Base-by-base conservation (phyloP, 352 stramenopile species). In the Saprolegnia parasitica region DNA sequence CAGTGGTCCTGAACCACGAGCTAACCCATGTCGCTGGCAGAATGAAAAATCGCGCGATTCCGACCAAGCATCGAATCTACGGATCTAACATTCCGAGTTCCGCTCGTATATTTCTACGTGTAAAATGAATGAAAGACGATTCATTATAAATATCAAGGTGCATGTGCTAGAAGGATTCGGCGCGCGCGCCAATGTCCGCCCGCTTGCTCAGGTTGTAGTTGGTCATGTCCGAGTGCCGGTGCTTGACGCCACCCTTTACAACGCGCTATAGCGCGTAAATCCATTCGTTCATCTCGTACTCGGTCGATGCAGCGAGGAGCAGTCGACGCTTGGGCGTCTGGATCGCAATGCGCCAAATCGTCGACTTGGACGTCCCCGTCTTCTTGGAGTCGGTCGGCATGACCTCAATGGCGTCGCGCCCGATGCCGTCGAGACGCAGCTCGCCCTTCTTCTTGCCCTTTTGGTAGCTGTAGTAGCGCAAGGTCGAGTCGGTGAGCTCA, bases 221-320 rank as follows among this genome's bases (percentile, higher is more conserved):
- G 42, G 13, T 49, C 13, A 49, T 49, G 18, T 49, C 42, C 13
- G 42, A 49, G 18, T 49, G 42, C 42, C 42, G 42, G 42, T 49
- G 42, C 11, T n/a, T 15, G 42, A 15, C 3, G 11, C 13, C 42
- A 8, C 42, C 42, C 18, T 49, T 49, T 1, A 49, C 42, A 8
- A 49, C 42, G 18, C 47, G 46, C 21, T 60, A 50, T 21, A 85
- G 50, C 65, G 77, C 72, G 47, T 89, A 77, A 50, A 90, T 81
- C 86, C 86, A 93, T 60, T 88, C 78, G 65, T 93, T 91, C 86
- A 93, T 93, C 66, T 93, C 86, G 68, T 88, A 84, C 64, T 94
- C 84, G 21, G 86, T 89, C 9, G 78, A 76, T 0, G 83, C 82
- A 10, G 84, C 86, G 40, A 94, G 76, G 15, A 93, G 73, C 50